Base-by-base conservation (phyloP, 495 filamentous ascomycete species). In the Hypomontagnella monticulosa region DNA sequence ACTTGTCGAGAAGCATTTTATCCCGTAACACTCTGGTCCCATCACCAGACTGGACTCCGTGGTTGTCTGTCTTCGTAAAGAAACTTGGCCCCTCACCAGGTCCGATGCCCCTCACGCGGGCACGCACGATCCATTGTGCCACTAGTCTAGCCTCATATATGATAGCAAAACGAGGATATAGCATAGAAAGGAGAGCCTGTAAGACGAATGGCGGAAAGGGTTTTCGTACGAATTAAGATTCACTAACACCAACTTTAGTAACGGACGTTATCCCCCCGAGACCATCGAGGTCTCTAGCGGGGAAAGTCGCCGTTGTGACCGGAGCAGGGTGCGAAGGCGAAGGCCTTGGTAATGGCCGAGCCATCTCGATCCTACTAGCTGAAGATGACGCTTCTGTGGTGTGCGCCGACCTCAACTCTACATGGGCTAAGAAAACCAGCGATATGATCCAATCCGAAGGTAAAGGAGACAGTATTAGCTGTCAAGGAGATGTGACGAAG, bases 291-390 rank as follows among this genome's bases (percentile, higher is more conserved):
- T 71, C 67, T 52, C 72, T 79, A 1, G 51, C 41, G 6, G 84
- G 82, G 23, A 80, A 81, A 46, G 81, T 83, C 30, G 85, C 85
- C 59, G 83, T 89, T 63, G 82, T 89, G 27, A 85, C 85, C 3
- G 85, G 85, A 41, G 85, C 85, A 41, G 85, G 86, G 23, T 79
- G 77, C 44, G 73, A 73, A 10, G 81, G 77, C 3, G 79, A 80
- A 33, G 84, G 80, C 14, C 81, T 88, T 49, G 87, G 86, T 9
- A 88, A 88, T 61, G 86, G 84, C 10, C 78, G 84, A 1, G 86
- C 86, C 3, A 83, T 79, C 38, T 79, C 84, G 4, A 82, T 88
- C 48, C 76, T 88, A 3, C 75, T 88, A 0, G 84, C 86, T 20
- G 74, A 81, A 19, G 82, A 85, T 34, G 85, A 84, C 27, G 80